These are phyloP conservation scores for Skeletonema marinoi DNA, from an alignment of 108 stramenopile genomes.

Conservation along the genomic window DNA sequence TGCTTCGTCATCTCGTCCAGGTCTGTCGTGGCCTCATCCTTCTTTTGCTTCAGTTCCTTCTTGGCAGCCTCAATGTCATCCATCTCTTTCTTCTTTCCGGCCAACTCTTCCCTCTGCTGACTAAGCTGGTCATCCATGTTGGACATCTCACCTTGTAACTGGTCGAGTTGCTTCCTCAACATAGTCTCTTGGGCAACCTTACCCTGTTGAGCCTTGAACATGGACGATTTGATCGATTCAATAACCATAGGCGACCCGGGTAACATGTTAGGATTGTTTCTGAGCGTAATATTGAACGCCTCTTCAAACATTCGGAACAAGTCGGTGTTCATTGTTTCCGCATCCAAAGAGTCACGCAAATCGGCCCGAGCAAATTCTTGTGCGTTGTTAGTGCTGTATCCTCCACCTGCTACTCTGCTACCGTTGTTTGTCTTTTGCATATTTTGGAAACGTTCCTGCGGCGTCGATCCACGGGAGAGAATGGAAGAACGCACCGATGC, in stretches of 20 bases:
- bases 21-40: conserved; percentile 19
- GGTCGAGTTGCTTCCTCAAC: conserved; percentile 23
- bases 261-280: conserved; percentile 35
- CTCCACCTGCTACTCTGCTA: neutral
- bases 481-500: neutral
- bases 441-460: neutral
- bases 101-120: conserved; percentile 19
- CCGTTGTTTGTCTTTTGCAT: neutral
- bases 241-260: conserved; percentile 29
- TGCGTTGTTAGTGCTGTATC: neutral
- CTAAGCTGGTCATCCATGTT: conserved; percentile 19
- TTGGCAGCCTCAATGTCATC: conserved; percentile 1
- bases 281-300: conserved; percentile 35
- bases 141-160: conserved; percentile 20
- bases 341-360: neutral
- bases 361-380: neutral
- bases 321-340: conserved; percentile 10
- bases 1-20: conserved; percentile 35
- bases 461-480: neutral
- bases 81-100: conserved; percentile 19
- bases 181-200: conserved; percentile 17
- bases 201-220: conserved; percentile 21
- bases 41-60: conserved; percentile 16
- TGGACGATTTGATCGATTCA: conserved; percentile 24
- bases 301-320: conserved; percentile 31